Percentiles rank a stretch among this genome's conserved stretches.
These are phyloP conservation scores for Phylloporus sp. DNA, from an alignment of 768 basidiomycete genomes.

Conservation along the genomic window DNA sequence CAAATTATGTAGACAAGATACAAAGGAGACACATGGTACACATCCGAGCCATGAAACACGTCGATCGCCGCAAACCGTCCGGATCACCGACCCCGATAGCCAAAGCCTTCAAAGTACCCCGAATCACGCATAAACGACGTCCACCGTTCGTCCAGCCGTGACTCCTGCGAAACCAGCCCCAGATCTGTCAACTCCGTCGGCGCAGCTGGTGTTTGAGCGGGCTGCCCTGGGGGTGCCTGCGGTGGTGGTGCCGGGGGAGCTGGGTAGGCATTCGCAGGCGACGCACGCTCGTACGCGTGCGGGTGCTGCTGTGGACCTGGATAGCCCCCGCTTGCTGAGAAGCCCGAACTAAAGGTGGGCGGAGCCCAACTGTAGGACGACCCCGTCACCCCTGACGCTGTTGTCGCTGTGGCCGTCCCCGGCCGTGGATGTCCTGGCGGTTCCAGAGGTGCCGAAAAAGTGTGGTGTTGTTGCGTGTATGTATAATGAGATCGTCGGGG, in stretches of 20 bases:
- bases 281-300: slow-evolving; percentile 16
- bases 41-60: no score
- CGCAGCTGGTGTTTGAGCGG: slow-evolving; percentile 13
- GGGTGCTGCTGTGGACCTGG: neutral
- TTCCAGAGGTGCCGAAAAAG: slow-evolving; percentile 5
- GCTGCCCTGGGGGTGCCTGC: neutral
- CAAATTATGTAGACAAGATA: no score
- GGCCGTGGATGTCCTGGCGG: slow-evolving; percentile 3
- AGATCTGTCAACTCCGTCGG: slow-evolving; percentile 52
- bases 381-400: neutral
- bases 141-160: slow-evolving; percentile 56
- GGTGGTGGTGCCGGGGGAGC: neutral
- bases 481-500: slow-evolving; percentile 27
- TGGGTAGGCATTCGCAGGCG: slow-evolving; percentile 1
- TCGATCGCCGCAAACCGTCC: no score
- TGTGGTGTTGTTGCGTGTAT: slow-evolving; percentile 20
- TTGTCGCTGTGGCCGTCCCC: slow-evolving; percentile 8
- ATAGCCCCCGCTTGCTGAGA: neutral
- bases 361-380: slow-evolving; percentile 13
- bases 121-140: slow-evolving; percentile 59
- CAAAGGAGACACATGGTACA: no score
- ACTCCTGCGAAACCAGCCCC: slow-evolving; percentile 55
- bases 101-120: slow-evolving; percentile 40
- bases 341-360: slow-evolving; percentile 5
- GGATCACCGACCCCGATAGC: slow-evolving; percentile 25